Conservation (phyloP, 352 stramenopile species). For the Globisporangium splendens region DNA sequence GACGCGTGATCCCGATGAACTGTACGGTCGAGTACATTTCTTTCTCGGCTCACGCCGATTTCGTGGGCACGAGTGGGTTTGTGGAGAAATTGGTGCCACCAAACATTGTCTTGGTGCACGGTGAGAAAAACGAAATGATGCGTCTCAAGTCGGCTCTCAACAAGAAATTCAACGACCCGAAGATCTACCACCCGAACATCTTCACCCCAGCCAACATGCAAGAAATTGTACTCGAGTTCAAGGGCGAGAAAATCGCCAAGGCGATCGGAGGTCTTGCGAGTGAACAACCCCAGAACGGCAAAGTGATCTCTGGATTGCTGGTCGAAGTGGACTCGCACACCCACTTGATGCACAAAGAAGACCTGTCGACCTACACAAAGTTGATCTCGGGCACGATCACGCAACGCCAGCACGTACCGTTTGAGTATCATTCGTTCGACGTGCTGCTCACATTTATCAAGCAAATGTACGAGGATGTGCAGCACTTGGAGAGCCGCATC, state of each 20-base stretch:
- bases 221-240: constrained; percentile 85
- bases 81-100: constrained; percentile 93
- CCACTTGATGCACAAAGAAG: constrained; percentile 82
- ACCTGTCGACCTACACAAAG: constrained; percentile 85
- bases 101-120: constrained; percentile 95
- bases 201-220: constrained; percentile 86
- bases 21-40: constrained; percentile 96
- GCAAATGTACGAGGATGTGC: constrained; percentile 82
- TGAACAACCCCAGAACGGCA: constrained; percentile 74
- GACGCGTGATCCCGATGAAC: constrained; percentile 92
- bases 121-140: constrained; percentile 98
- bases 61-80: constrained; percentile 95
- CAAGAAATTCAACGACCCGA: constrained; percentile 89
- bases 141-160: constrained; percentile 91
- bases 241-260: constrained; percentile 87
- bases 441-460: constrained; percentile 75
- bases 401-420: constrained; percentile 83
- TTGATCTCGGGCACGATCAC: constrained; percentile 76
- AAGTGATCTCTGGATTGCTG: constrained; percentile 75
- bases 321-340: constrained; percentile 86
- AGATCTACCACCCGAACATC: constrained; percentile 79
- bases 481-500: constrained; percentile 51
- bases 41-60: constrained; percentile 98
- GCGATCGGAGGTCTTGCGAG: constrained; percentile 72
- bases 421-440: constrained; percentile 75